A percentile compares a stretch with the other conserved stretches of the same genome.
Conservation (phyloP, 345 rosid species). For the Ceriops decandra region DNA sequence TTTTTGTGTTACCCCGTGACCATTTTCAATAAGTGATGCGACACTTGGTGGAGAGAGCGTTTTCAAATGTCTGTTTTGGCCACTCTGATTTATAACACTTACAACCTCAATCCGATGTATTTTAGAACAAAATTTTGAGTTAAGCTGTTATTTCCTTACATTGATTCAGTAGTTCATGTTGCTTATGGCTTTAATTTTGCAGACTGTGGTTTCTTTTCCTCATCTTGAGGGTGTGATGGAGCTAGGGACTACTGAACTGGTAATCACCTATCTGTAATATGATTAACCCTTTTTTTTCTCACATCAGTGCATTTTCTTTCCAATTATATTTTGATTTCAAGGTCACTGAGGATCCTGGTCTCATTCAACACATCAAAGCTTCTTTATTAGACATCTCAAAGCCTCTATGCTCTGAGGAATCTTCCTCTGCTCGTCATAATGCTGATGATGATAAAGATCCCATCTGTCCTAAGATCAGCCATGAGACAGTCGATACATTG, state of each 20-base stretch:
- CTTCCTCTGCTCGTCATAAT: constrained; percentile 33
- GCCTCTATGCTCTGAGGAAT: constrained; percentile 51
- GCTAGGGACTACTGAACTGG: constrained; percentile 84
- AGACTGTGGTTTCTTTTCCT: constrained; percentile 94
- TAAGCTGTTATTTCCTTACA: constrained; percentile 6
- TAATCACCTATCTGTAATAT: constrained; percentile 27
- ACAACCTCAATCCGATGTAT: not conserved
- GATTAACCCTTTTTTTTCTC: not conserved
- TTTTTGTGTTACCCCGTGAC: too few relatives aligned
- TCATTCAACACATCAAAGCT: constrained; percentile 76
- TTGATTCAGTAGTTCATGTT: not conserved
- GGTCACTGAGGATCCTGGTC: constrained; percentile 69
- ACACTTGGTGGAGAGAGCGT: too few relatives aligned
- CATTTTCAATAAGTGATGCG: too few relatives aligned
- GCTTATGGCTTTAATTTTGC: constrained; percentile 26
- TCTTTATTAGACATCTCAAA: constrained; percentile 65
- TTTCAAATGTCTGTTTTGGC: not conserved
- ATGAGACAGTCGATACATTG: constrained; percentile 31
- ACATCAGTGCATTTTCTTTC: not conserved
- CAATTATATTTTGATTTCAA: constrained; percentile 25
- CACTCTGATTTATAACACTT: not conserved
- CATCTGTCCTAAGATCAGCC: constrained; percentile 23
- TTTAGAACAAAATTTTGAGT: not conserved
- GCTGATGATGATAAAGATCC: constrained; percentile 44
- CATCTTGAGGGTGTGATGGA: constrained; percentile 80